phyloP scores from a whole-genome alignment of 192 early-diverging fungal genomes.

The Podila epicladia region DNA sequence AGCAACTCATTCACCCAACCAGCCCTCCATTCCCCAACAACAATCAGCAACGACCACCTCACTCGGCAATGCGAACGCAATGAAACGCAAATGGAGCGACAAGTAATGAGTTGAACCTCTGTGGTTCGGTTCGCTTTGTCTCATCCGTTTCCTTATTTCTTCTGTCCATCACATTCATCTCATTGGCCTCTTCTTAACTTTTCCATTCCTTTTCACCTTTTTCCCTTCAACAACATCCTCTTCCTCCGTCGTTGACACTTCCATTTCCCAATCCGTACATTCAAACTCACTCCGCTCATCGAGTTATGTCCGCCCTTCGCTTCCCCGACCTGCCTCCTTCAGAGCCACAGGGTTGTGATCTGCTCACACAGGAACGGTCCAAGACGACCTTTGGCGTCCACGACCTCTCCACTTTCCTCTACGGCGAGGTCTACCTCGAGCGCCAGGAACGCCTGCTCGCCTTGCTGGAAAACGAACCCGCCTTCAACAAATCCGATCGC shows the following conservation, averaged over 20 bases:
- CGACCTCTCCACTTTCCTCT: constrained; percentile 74
- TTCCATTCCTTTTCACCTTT: neutral
- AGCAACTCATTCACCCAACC: too few species aligned
- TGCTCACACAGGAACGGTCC: constrained; percentile 72
- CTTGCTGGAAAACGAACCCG: constrained; percentile 71
- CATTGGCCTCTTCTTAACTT: neutral
- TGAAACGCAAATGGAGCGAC: neutral
- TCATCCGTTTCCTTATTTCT: constrained; percentile 1
- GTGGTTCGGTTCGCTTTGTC: neutral
- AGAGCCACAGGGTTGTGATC: constrained; percentile 57
- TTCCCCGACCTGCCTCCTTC: constrained; percentile 47
- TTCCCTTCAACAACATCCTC: too few species aligned
- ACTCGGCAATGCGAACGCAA: neutral
- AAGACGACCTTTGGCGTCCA: constrained; percentile 69
- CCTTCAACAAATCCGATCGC: constrained; percentile 75
- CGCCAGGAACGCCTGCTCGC: constrained; percentile 63
- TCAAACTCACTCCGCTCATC: neutral
- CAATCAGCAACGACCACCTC: too few species aligned
- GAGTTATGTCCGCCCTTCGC: constrained; percentile 38
- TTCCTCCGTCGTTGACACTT: neutral
- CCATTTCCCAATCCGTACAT: neutral
- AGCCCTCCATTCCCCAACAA: too few species aligned
- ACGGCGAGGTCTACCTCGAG: constrained; percentile 66
- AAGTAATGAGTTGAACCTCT: too few species aligned
- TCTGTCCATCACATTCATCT: neutral